These are phyloP conservation scores for Sporothrix dimorphospora DNA, from an alignment of 2,329 filamentous ascomycete genomes.

Conservation along the genomic window DNA sequence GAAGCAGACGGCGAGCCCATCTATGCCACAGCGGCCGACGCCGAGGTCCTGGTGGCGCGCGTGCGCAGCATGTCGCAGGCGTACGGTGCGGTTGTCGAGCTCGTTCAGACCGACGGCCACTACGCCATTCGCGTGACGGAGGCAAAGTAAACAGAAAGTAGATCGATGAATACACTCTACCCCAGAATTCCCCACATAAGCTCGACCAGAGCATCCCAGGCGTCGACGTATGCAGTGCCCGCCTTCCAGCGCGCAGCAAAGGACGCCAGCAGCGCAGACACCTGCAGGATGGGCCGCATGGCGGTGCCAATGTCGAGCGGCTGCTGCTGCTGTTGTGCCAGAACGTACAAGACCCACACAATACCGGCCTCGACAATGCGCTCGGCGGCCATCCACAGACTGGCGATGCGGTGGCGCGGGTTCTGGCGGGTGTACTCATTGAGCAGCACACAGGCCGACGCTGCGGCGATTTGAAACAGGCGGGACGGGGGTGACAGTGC, in stretches of 20 bases:
- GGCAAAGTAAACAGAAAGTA: neutral
- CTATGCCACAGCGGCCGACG: neutral
- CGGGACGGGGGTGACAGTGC: neutral
- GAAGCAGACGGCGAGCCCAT: neutral
- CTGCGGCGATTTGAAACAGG: neutral
- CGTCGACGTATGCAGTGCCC: neutral
- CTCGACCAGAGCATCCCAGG: conserved; percentile 6
- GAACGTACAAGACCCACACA: neutral
- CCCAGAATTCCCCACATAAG: neutral
- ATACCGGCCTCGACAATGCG: conserved; percentile 5
- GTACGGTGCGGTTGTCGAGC: neutral
- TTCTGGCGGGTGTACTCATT: neutral
- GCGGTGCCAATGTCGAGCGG: neutral
- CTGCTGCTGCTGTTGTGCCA: neutral
- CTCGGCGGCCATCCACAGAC: conserved; percentile 7
- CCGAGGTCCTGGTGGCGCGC: neutral
- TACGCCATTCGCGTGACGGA: neutral
- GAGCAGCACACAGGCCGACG: neutral
- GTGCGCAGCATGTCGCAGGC: conserved; percentile 5
- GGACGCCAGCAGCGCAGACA: neutral
- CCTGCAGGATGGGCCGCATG: conserved; percentile 8
- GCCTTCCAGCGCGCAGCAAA: neutral
- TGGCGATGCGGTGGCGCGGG: neutral
- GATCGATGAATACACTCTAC: neutral
- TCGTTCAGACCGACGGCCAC: neutral